phyloP scores from a whole-genome alignment of 2,329 filamentous ascomycete genomes.

The Alternaria postmessia region DNA sequence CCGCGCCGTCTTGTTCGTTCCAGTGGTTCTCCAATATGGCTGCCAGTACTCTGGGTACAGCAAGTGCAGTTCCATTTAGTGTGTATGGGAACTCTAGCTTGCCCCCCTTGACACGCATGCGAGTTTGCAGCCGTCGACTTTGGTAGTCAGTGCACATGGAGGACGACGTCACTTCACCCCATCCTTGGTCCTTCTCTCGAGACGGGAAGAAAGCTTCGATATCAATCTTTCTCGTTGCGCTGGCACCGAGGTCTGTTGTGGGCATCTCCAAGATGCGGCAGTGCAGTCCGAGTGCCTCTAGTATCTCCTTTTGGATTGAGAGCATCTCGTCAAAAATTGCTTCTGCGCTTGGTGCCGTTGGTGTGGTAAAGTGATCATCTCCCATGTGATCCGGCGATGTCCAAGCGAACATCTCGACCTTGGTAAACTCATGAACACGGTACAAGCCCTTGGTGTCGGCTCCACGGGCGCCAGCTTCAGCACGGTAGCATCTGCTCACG shows the following conservation, averaged over 20 bases:
- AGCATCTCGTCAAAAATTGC: slow-evolving; percentile 85
- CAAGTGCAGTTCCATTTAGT: slow-evolving; percentile 91
- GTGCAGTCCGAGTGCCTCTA: slow-evolving; percentile 77
- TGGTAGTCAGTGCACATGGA: slow-evolving; percentile 97
- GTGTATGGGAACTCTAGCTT: slow-evolving; percentile 82
- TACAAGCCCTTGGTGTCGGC: slow-evolving; percentile 94
- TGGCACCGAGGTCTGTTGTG: slow-evolving; percentile 84
- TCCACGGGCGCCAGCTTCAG: slow-evolving; percentile 90
- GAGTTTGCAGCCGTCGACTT: slow-evolving; percentile 79
- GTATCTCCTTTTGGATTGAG: slow-evolving; percentile 83
- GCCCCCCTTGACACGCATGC: slow-evolving; percentile 63
- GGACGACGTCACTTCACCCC: slow-evolving; percentile 91
- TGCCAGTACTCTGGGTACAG: slow-evolving; percentile 87
- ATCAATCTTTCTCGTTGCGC: slow-evolving; percentile 84
- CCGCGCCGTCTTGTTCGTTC: slow-evolving; percentile 72
- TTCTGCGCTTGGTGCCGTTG: slow-evolving; percentile 54
- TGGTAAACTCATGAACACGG: slow-evolving; percentile 97
- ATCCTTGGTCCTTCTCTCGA: slow-evolving; percentile 73
- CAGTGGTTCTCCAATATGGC: slow-evolving; percentile 91
- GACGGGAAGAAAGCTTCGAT: slow-evolving; percentile 96
- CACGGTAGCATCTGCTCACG: slow-evolving; percentile 90
- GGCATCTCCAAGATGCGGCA: slow-evolving; percentile 96
- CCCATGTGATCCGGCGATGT: slow-evolving; percentile 64
- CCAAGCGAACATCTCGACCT: slow-evolving; percentile 98
- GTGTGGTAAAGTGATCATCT: slow-evolving; percentile 43